phyloP scores from a whole-genome alignment of 805 yeast genomes.

The Yarrowia sp. region DNA sequence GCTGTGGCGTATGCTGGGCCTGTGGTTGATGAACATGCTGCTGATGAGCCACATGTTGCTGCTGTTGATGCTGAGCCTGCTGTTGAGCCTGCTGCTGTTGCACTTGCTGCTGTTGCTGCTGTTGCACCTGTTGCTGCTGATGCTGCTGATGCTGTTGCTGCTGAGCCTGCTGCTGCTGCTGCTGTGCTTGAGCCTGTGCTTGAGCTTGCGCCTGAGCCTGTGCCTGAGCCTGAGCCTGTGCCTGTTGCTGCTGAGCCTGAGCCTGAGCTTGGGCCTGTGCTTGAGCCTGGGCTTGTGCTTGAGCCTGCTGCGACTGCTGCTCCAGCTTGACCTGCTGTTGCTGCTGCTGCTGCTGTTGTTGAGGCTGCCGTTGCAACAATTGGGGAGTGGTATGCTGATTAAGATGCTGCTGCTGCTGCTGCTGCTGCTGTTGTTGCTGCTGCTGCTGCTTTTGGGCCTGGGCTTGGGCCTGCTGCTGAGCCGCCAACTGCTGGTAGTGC shows the following conservation, averaged over 20 bases:
- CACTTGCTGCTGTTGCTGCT: not conserved
- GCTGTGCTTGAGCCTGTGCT: not conserved
- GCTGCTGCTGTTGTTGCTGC: too few relatives aligned
- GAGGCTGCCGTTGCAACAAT: not conserved
- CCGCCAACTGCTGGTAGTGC: not conserved
- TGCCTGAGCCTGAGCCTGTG: not conserved
- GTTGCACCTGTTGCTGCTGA: not conserved
- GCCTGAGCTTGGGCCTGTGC: not conserved
- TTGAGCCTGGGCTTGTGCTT: not conserved
- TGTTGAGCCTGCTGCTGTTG: not conserved
- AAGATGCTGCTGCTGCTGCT: not conserved
- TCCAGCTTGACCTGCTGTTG: slow-evolving; percentile 27
- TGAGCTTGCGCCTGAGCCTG: slow-evolving; percentile 11
- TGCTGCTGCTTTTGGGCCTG: not conserved
- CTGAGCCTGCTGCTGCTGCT: not conserved
- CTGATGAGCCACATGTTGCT: not conserved
- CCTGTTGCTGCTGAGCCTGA: slow-evolving; percentile 6
- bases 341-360: slow-evolving; percentile 11
- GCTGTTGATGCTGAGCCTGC: not conserved
- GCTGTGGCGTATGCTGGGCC: not conserved
- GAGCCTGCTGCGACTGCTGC: not conserved
- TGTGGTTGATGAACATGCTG: not conserved
- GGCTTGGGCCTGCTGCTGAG: not conserved
- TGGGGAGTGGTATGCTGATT: too few relatives aligned
- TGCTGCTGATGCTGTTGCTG: not conserved